Percentiles rank a stretch among this genome's conserved stretches.
These are phyloP conservation scores for Apostasia ramifera DNA, from an alignment of 106 monocot genomes.

Conservation along the genomic window DNA sequence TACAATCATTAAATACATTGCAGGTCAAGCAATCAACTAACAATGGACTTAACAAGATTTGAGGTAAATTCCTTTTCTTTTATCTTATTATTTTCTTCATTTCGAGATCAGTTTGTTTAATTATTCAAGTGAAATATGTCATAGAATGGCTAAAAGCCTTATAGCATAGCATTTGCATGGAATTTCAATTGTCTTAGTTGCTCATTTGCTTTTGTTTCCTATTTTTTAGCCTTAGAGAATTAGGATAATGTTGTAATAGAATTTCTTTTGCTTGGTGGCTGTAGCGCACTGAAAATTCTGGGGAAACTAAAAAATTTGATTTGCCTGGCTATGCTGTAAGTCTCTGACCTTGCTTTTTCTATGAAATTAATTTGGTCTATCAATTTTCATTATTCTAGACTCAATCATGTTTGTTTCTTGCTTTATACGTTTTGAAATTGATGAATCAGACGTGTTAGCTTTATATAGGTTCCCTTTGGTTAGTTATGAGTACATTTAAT, in stretches of 20 bases:
- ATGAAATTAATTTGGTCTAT: not conserved
- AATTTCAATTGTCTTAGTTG: not conserved
- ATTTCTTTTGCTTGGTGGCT: constrained; percentile 7
- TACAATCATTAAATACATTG: constrained; percentile 1
- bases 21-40: constrained; percentile 33
- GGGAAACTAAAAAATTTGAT: constrained; percentile 38
- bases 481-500: not conserved
- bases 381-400: not conserved
- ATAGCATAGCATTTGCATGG: not conserved
- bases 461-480: not conserved
- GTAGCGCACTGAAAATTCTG: constrained; percentile 27
- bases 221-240: not conserved
- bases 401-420: not conserved
- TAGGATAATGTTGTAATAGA: not conserved
- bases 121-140: not conserved
- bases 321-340: constrained; percentile 66
- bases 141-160: not conserved
- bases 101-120: constrained; percentile 3
- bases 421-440: not conserved
- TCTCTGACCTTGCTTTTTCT: constrained; percentile 1
- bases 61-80: constrained; percentile 8
- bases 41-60: not conserved
- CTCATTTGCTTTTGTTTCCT: not conserved
- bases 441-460: not conserved
- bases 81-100: not conserved